phyloP scores from a whole-genome alignment of 2,329 filamentous ascomycete genomes.

The Knoxdaviesia proteae region DNA sequence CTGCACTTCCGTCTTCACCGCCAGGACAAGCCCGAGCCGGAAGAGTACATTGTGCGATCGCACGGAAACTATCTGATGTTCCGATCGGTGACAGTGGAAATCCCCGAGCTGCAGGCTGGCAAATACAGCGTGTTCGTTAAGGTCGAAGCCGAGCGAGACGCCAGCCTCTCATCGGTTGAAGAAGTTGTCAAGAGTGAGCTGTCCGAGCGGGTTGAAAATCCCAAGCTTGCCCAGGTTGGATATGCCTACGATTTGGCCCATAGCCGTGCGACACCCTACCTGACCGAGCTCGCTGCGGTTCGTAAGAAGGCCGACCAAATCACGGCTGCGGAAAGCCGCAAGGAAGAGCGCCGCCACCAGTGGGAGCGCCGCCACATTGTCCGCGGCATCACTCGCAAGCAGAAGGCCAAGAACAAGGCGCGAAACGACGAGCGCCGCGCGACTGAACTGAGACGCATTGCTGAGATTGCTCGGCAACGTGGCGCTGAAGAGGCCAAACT shows the following conservation, averaged over 20 bases:
- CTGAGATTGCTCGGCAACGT: no score
- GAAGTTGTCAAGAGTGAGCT: slow-evolving; percentile 34
- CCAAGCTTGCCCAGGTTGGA: slow-evolving; percentile 37
- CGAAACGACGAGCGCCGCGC: slow-evolving; percentile 11
- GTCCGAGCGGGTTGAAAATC: slow-evolving; percentile 21
- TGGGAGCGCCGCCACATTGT: slow-evolving; percentile 28
- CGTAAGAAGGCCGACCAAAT: slow-evolving; percentile 26
- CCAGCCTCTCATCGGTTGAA: slow-evolving; percentile 23
- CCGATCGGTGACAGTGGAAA: slow-evolving; percentile 36
- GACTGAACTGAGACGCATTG: not conserved
- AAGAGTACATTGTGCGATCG: slow-evolving; percentile 38
- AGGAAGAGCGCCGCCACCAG: slow-evolving; percentile 22
- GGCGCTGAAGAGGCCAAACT: slow-evolving; percentile 7
- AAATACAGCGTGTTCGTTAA: slow-evolving; percentile 36
- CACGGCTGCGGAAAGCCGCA: slow-evolving; percentile 24
- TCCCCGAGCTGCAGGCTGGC: slow-evolving; percentile 31
- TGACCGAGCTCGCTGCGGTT: slow-evolving; percentile 27
- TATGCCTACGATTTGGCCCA: slow-evolving; percentile 39
- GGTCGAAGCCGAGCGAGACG: slow-evolving; percentile 27
- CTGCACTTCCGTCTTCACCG: slow-evolving; percentile 30
- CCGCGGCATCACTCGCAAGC: slow-evolving; percentile 18
- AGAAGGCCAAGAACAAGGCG: slow-evolving; percentile 17
- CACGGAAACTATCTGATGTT: slow-evolving; percentile 37
- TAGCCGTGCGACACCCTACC: slow-evolving; percentile 30
- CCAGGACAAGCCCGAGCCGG: slow-evolving; percentile 19